phyloP scores from a whole-genome alignment of 202 grass and related monocot species.

The Schoenoplectus triqueter region DNA sequence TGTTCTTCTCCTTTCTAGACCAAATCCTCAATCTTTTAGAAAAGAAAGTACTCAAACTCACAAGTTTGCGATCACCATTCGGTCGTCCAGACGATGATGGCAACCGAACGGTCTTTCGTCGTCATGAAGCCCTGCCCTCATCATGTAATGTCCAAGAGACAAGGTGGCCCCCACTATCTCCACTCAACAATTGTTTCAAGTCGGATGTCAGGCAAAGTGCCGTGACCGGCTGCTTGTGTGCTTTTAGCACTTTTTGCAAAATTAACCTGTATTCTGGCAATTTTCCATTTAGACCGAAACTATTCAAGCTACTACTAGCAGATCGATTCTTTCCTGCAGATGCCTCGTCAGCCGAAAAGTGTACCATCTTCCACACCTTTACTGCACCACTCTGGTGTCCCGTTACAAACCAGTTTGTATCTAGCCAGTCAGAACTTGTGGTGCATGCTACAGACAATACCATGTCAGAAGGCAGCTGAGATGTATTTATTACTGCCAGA shows the following conservation, averaged over 20 bases:
- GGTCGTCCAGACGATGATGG: constrained; percentile 26
- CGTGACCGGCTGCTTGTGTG: constrained; percentile 92
- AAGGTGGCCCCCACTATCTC: constrained; percentile 71
- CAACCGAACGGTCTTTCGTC: constrained; percentile 39
- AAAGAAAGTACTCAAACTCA: constrained; percentile 28
- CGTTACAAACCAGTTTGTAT: constrained; percentile 95
- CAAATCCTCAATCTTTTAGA: constrained; percentile 37
- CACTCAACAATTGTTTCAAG: constrained; percentile 91
- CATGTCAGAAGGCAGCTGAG: constrained; percentile 96
- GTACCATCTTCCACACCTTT: constrained; percentile 99
- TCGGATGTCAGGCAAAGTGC: constrained; percentile 89
- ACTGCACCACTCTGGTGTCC: constrained; percentile 98
- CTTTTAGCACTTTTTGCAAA: constrained; percentile 94
- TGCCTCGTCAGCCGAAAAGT: constrained; percentile 71
- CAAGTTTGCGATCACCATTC: constrained; percentile 39
- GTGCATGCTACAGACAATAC: constrained; percentile 84
- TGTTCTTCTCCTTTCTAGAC: constrained; percentile 39
- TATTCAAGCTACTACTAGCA: constrained; percentile 48
- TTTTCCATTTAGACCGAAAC: constrained; percentile 57
- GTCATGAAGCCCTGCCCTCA: constrained; percentile 73
- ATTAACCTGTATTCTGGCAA: constrained; percentile 76
- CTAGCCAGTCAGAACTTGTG: constrained; percentile 84
- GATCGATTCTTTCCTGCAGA: constrained; percentile 56
- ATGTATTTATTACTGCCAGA: constrained; percentile 90
- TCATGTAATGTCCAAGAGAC: constrained; percentile 91